Conservation (phyloP, 2,329 filamentous ascomycete genomes). For the Aspergillus nomiae region DNA sequence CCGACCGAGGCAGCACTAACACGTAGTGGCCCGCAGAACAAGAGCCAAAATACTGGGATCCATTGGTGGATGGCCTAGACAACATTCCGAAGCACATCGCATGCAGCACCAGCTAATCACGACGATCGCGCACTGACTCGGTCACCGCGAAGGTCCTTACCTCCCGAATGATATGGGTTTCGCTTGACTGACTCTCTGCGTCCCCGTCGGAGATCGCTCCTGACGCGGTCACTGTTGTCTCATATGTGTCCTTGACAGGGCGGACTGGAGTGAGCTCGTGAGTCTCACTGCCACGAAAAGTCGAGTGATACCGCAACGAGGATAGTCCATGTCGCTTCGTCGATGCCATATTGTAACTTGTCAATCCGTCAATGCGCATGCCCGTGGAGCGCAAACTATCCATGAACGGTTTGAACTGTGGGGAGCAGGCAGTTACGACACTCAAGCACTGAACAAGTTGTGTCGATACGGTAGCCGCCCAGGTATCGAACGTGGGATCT, state of each 20-base stretch:
- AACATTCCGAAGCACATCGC: too few relatives aligned
- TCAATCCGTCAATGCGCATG: background rate
- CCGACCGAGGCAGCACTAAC: background rate
- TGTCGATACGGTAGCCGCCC: background rate
- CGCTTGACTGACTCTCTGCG: background rate
- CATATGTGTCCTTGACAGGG: background rate
- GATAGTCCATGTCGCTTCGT: background rate
- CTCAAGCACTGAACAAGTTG: background rate
- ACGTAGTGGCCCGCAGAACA: background rate
- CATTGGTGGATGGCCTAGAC: background rate
- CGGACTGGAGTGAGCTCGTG: background rate
- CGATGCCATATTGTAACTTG: background rate
- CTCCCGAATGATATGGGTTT: background rate
- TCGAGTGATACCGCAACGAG: background rate
- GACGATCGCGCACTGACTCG: background rate
- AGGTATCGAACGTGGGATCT: background rate
- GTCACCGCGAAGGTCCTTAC: background rate
- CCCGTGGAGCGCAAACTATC: background rate
- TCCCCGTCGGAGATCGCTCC: background rate
- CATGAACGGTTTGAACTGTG: background rate
- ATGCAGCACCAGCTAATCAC: background rate
- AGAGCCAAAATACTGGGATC: background rate
- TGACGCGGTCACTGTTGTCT: background rate
- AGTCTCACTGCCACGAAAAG: background rate
- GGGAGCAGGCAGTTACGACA: background rate